Conservation (phyloP, 73 alveolate genomes). For the Uronychia binucleata region DNA sequence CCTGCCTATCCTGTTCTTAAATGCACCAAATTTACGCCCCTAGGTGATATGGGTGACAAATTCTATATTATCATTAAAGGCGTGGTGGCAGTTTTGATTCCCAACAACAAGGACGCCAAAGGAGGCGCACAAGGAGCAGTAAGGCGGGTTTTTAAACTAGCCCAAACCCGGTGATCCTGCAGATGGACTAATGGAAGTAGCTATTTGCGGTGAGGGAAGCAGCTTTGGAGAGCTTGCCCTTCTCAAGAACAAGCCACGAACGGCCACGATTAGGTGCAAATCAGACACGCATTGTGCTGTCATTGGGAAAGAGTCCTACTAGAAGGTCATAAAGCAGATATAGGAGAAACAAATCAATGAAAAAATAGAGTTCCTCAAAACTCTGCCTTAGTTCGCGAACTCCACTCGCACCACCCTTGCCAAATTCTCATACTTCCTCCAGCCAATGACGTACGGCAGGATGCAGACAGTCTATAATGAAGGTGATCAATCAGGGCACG, state of each 20-base stretch:
- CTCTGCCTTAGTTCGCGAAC: conserved; percentile 3
- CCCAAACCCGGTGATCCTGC: neutral
- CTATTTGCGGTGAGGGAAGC: conserved; percentile 46
- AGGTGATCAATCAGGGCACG: conserved; percentile 21
- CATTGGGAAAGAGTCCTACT: conserved; percentile 26
- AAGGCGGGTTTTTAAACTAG: conserved; percentile 8
- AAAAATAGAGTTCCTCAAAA: conserved; percentile 34
- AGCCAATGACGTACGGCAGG: conserved; percentile 7
- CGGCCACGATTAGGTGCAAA: conserved; percentile 74
- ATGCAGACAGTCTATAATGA: conserved; percentile 15
- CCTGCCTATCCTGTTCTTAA: no score
- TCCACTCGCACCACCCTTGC: conserved; percentile 34
- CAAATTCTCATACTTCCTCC: conserved; percentile 25
- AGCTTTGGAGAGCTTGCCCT: conserved; percentile 83
- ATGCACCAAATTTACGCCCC: no score
- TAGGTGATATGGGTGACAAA: conserved; percentile 61
- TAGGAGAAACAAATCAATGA: conserved; percentile 25
- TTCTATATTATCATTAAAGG: conserved; percentile 58
- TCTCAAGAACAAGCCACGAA: conserved; percentile 72
- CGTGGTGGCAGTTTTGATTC: conserved; percentile 53
- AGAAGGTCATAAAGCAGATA: conserved; percentile 15
- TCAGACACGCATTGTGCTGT: conserved; percentile 17
- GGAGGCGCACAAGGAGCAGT: conserved; percentile 10
- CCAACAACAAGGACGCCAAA: no score
- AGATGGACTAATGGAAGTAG: conserved; percentile 39